Conservation (phyloP, 306 rosid genomes). For the Oemleria cerasiformis region DNA sequence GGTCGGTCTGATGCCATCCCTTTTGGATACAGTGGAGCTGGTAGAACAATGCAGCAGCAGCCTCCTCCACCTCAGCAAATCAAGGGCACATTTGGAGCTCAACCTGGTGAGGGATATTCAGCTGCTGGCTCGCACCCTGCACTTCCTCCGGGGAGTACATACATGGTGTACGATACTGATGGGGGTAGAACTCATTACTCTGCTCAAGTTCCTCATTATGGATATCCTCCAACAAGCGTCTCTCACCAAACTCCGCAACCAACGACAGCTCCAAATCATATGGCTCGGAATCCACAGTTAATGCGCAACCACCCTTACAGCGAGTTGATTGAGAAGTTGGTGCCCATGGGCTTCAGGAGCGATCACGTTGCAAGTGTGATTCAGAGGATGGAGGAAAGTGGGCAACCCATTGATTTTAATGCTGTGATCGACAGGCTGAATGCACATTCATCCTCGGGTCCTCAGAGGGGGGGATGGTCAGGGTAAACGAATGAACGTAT, state of each 20-base stretch:
- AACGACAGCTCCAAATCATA: slow-evolving; percentile 36
- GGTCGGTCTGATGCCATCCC: slow-evolving; percentile 57
- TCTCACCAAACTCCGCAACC: slow-evolving; percentile 58
- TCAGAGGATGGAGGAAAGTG: slow-evolving; percentile 95
- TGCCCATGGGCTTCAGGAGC: slow-evolving; percentile 82
- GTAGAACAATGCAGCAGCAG: slow-evolving; percentile 76
- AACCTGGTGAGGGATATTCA: slow-evolving; percentile 60
- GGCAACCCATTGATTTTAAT: slow-evolving; percentile 83
- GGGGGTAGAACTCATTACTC: slow-evolving; percentile 62
- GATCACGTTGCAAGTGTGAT: slow-evolving; percentile 75
- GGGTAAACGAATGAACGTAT: slow-evolving; percentile 33
- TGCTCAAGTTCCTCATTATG: slow-evolving; percentile 64
- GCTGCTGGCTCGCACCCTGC: slow-evolving; percentile 45
- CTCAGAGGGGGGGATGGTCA: slow-evolving; percentile 87
- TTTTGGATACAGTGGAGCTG: slow-evolving; percentile 67
- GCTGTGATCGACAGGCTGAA: slow-evolving; percentile 84
- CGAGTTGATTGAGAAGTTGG: slow-evolving; percentile 83
- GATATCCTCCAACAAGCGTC: slow-evolving; percentile 67
- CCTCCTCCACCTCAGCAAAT: slow-evolving; percentile 77
- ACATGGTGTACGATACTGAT: slow-evolving; percentile 83
- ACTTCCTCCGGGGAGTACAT: slow-evolving; percentile 62
- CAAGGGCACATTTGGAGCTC: slow-evolving; percentile 54
- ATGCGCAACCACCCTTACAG: slow-evolving; percentile 66
- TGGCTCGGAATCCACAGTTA: slow-evolving; percentile 64
- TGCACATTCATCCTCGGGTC: slow-evolving; percentile 58